Evolutionary conservation across 2,329 filamentous ascomycete species (phyloP), one percentile per base, ranked within the genome.

Genomic region (Botrytis sinoallii): DNA sequence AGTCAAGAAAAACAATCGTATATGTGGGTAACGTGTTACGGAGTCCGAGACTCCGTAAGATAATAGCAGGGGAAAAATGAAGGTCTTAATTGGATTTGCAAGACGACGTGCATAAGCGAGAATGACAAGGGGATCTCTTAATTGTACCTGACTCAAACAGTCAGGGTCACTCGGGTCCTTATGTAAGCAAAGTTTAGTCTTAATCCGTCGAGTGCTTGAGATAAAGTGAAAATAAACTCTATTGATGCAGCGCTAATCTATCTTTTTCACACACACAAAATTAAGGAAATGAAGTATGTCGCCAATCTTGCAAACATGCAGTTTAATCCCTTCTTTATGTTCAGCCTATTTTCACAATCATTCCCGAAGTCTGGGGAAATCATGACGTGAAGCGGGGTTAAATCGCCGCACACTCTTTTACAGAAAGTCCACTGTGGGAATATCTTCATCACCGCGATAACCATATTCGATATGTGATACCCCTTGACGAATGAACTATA

Each of bases 21-120:
- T 35, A 25, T 72, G 40, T 44, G 22, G 38, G 16, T 69, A 69
- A 72, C 63, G 63, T 72, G 52, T 61, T 72, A 38, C 71, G 71
- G 71, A 72, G 71, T 22, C 25, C 9, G 16, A 68, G 32, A 25
- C 8, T 72, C 71, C 71, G 71, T 38, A 40, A 35, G 25, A 52
- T 42, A 59, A 60, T 69, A 60, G 29, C 5, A 52, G 63, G 18
- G 38, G 40, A 8, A 9, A n/a, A 68, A 52, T 57, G 44, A 57
- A 29, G 29, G 40, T 61, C 25, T 38, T 72, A 38, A 72, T 68
- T 59, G 71, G 71, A 48, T 22, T 68, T 40, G 40, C 25, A 42
- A 69, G 63, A 72, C 71, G 71, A 72, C 32, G 71, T 69, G 71
- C 71, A 72, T 69, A 72, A 72, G 64, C 71, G 71, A 69, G 63